Evolutionary conservation across 2,329 filamentous ascomycete species (phyloP).

Genomic region (Blastomyces percursus): DNA sequence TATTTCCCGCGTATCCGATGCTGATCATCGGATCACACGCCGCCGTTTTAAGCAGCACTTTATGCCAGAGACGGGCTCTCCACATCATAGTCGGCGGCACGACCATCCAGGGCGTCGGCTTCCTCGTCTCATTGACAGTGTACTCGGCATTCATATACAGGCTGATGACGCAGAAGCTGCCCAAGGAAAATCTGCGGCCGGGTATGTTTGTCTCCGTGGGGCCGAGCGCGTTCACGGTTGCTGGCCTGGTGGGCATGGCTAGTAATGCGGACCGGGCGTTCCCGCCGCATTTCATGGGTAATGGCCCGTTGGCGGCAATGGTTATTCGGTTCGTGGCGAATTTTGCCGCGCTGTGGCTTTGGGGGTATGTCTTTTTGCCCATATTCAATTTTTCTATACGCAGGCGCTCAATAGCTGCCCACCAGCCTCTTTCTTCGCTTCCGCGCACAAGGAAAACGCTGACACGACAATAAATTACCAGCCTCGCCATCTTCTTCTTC

Average conservation of each 20-base stretch:
- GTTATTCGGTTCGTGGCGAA: constrained; percentile 47
- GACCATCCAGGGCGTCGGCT: constrained; percentile 54
- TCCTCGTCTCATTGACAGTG: constrained; percentile 62
- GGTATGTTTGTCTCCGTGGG: constrained; percentile 81
- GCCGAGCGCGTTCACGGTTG: constrained; percentile 58
- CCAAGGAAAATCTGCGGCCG: constrained; percentile 61
- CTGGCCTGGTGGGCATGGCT: constrained; percentile 50
- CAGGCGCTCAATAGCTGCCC: not conserved
- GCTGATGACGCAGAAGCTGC: constrained; percentile 78
- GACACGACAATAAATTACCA: constrained; percentile 12
- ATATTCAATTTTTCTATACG: not conserved
- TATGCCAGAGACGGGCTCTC: constrained; percentile 37
- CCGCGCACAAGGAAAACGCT: not conserved
- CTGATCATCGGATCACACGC: constrained; percentile 67
- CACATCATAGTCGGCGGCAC: constrained; percentile 49
- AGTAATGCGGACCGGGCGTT: constrained; percentile 40
- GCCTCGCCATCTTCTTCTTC: constrained; percentile 74
- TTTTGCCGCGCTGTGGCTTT: constrained; percentile 65
- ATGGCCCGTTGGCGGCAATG: constrained; percentile 43
- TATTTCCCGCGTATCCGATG: constrained; percentile 74
- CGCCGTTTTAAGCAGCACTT: constrained; percentile 43
- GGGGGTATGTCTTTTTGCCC: constrained; percentile 41
- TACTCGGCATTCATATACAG: constrained; percentile 76
- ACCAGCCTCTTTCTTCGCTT: not conserved
- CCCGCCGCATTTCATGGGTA: constrained; percentile 45